These are phyloP conservation scores for Sclerotinia nivalis DNA, from an alignment of 2,329 filamentous ascomycete species.

Conservation along the genomic window DNA sequence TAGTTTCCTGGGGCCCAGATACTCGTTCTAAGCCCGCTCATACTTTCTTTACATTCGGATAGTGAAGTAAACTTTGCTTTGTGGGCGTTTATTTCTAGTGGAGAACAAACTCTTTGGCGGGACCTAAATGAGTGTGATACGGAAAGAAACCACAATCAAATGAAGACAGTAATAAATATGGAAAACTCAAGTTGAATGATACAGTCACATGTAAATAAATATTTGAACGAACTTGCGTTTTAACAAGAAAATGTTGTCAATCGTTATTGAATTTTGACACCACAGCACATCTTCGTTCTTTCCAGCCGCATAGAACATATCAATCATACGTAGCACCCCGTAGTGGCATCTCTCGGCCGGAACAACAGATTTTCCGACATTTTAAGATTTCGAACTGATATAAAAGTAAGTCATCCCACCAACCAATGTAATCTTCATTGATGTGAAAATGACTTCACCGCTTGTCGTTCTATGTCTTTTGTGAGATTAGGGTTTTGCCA, in stretches of 20 bases:
- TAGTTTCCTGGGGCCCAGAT: constrained; percentile 17
- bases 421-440: no score
- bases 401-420: no score
- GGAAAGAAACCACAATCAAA: constrained; percentile 7
- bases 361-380: not conserved
- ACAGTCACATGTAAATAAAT: not conserved
- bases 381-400: no score
- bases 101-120: not conserved
- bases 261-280: not conserved
- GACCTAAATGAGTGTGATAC: not conserved
- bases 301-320: not conserved
- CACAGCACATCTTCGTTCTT: not conserved
- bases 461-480: no score
- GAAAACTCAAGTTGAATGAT: not conserved
- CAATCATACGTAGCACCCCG: not conserved
- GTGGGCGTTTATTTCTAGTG: not conserved
- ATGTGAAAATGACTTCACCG: no score
- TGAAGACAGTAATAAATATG: constrained; percentile 4
- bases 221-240: not conserved
- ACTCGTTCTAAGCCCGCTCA: constrained; percentile 17
- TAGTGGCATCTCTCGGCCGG: not conserved
- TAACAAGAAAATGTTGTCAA: not conserved
- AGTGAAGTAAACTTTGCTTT: not conserved
- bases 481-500: not conserved
- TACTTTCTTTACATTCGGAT: not conserved